Conservation (phyloP, 768 basidiomycete species). For the Strobilomyces dryophilus region DNA sequence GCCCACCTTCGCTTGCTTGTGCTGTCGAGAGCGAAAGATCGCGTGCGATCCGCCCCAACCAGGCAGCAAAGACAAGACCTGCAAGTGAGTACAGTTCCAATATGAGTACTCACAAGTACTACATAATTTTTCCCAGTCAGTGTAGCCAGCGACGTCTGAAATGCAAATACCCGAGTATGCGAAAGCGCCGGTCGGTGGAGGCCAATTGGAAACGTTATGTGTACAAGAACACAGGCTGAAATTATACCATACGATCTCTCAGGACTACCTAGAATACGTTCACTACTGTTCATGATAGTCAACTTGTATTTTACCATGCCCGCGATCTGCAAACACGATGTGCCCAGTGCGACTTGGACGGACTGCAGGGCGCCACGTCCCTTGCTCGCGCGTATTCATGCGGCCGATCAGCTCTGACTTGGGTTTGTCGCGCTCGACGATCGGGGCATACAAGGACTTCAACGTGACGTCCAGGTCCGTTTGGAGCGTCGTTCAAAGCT, state of each 20-base stretch:
- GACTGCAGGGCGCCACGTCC: conserved; percentile 14
- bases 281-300: background rate
- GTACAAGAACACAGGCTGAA: no score
- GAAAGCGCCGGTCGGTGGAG: conserved; percentile 36
- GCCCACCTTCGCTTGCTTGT: conserved; percentile 59
- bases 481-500: background rate
- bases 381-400: background rate
- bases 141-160: conserved; percentile 64
- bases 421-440: conserved; percentile 25
- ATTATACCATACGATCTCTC: no score
- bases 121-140: conserved; percentile 45
- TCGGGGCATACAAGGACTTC: conserved; percentile 47
- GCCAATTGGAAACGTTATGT: no score
- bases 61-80: conserved; percentile 51
- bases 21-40: conserved; percentile 65
- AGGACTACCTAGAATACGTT: no score
- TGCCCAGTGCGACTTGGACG: conserved; percentile 28
- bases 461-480: conserved; percentile 52
- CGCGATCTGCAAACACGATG: conserved; percentile 27
- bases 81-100: conserved; percentile 53
- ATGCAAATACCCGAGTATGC: conserved; percentile 73
- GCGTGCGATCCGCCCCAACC: conserved; percentile 59
- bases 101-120: conserved; percentile 1
- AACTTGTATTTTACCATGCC: conserved; percentile 18
- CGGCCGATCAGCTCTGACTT: conserved; percentile 8